Conservation (phyloP, 768 basidiomycete genomes). For the Kwoniella pini region DNA sequence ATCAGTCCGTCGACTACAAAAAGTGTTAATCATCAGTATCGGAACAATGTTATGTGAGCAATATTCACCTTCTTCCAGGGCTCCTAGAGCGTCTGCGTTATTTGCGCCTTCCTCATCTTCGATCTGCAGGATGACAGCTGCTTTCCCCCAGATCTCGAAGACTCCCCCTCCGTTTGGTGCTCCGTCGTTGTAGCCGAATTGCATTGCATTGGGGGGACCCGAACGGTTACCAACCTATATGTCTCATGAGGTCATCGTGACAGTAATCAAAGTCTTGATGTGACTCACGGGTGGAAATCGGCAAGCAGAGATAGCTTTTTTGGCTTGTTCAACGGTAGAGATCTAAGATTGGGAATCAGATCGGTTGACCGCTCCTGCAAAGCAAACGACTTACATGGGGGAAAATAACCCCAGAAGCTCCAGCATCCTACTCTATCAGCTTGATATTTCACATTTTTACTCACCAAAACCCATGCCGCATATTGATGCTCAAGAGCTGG, state of each 20-base stretch:
- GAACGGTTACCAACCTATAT: conserved; percentile 21
- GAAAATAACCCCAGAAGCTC: conserved; percentile 11
- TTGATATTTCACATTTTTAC: neutral
- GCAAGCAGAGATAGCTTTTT: neutral
- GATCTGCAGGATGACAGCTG: conserved; percentile 30
- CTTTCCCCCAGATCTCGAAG: conserved; percentile 21
- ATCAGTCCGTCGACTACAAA: neutral
- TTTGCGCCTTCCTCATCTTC: conserved; percentile 21
- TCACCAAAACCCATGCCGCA: conserved; percentile 13
- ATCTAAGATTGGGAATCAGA: neutral
- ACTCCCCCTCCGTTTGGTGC: conserved; percentile 6
- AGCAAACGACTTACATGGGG: conserved; percentile 10
- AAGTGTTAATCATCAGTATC: neutral
- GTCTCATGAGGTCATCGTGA: neutral
- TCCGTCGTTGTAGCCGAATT: conserved; percentile 24
- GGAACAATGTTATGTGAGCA: neutral
- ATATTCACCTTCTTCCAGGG: conserved; percentile 26
- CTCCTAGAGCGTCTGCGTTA: conserved; percentile 27
- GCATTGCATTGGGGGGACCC: conserved; percentile 20
- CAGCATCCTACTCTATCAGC: conserved; percentile 2
- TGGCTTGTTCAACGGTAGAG: conserved; percentile 6
- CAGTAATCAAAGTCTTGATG: fast-evolving
- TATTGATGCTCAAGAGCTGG: conserved; percentile 15
- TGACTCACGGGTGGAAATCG: conserved; percentile 6
- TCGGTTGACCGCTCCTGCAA: too few relatives aligned